A percentile compares a stretch with the other conserved stretches of the same genome.
Evolutionary conservation across 352 stramenopile species (phyloP).

Genomic region (Pythium aristosporum): DNA sequence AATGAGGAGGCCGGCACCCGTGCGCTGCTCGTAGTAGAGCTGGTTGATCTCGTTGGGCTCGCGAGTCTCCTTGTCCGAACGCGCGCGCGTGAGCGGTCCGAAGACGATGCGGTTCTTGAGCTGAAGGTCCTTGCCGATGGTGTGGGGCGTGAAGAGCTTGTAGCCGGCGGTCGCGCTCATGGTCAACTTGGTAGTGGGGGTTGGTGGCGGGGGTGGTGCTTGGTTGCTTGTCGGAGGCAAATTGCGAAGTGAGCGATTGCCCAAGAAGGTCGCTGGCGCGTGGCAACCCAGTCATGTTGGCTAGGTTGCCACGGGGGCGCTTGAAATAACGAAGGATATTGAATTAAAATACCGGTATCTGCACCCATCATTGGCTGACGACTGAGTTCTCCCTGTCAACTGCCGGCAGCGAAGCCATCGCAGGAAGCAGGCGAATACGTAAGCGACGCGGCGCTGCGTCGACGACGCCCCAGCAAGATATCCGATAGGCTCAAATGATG

Average conservation of each 20-base stretch:
- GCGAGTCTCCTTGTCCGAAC: constrained; percentile 12
- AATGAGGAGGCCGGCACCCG: constrained; percentile 31
- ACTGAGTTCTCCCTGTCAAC: too few relatives aligned
- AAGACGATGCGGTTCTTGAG: constrained; percentile 13
- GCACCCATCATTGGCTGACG: too few relatives aligned
- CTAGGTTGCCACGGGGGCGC: too few relatives aligned
- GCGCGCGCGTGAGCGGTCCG: constrained; percentile 32
- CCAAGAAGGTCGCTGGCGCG: neutral
- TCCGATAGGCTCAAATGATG: too few relatives aligned
- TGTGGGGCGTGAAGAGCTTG: constrained; percentile 15
- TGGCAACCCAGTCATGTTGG: neutral
- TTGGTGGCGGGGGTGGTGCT: neutral
- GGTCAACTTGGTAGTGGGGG: neutral
- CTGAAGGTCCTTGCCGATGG: constrained; percentile 17
- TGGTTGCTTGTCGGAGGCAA: neutral
- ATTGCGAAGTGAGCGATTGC: neutral
- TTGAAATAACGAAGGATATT: too few relatives aligned
- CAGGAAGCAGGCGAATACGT: too few relatives aligned
- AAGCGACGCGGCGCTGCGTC: too few relatives aligned
- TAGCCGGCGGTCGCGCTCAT: neutral
- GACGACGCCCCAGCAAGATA: too few relatives aligned
- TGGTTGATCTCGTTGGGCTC: constrained; percentile 35
- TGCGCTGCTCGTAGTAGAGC: constrained; percentile 32
- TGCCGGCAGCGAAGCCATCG: too few relatives aligned
- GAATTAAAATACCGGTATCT: too few relatives aligned